Percentiles rank a stretch among this genome's conserved stretches.
Evolutionary conservation across 257 asterid species (phyloP).

Genomic region (Lycium ferocissimum): DNA sequence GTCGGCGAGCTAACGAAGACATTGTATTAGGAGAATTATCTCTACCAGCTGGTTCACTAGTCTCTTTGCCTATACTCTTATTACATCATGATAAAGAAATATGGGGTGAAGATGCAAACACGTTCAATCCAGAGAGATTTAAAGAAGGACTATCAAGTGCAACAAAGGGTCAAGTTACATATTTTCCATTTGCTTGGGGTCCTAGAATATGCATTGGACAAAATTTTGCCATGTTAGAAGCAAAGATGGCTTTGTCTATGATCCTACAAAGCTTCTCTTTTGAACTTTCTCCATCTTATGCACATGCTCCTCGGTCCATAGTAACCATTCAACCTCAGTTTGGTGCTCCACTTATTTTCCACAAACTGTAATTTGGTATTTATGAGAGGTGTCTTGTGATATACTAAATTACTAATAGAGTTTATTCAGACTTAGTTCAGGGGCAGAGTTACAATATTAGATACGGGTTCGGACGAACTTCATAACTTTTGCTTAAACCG

Average conservation of each 20-base stretch:
- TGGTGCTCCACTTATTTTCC: constrained; percentile 45
- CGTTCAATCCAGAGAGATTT: constrained; percentile 19
- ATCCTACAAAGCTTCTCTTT: constrained; percentile 44
- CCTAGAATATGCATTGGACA: constrained; percentile 52
- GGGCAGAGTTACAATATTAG: accelerated
- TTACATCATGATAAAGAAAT: not conserved
- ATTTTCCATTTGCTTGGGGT: constrained; percentile 48
- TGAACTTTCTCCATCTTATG: constrained; percentile 44
- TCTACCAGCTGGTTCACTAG: not conserved
- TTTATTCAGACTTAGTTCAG: not conserved
- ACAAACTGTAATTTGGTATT: constrained; percentile 23
- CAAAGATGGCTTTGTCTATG: constrained; percentile 45
- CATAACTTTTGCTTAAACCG: not conserved
- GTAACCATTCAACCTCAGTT: constrained; percentile 41
- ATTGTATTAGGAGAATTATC: not conserved
- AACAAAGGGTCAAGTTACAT: not conserved
- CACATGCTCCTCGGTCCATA: constrained; percentile 43
- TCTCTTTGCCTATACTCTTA: not conserved
- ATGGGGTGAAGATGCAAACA: not conserved
- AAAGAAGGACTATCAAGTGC: not conserved
- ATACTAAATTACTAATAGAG: too few species aligned
- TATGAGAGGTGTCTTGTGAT: not conserved
- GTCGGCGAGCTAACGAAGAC: not conserved
- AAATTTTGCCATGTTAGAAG: constrained; percentile 45
- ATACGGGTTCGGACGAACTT: not conserved